Evolutionary conservation across 768 basidiomycete genomes (phyloP).

Genomic region (Clavulina sp.): DNA sequence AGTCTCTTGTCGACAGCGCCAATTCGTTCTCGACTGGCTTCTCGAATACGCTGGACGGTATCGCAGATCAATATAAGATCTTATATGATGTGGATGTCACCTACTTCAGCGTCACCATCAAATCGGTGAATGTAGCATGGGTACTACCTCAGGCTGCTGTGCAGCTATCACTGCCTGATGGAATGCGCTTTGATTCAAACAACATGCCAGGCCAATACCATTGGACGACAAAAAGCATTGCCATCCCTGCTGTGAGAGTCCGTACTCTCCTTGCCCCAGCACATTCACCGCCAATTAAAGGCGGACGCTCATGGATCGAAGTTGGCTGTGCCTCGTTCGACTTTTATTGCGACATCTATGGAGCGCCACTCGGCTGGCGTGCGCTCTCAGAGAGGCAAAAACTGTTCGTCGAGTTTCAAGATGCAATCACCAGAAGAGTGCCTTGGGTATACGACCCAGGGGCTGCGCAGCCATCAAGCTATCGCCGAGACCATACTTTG

Average conservation of each 20-base stretch:
- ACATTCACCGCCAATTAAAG: conserved; percentile 14
- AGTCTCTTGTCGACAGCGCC: conserved; percentile 33
- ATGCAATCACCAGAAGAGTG: conserved; percentile 46
- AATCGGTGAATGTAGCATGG: conserved; percentile 38
- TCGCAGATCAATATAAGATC: conserved; percentile 46
- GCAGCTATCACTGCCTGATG: conserved; percentile 36
- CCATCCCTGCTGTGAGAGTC: conserved; percentile 31
- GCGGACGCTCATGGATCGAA: conserved; percentile 41
- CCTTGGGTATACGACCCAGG: conserved; percentile 25
- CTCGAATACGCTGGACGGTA: conserved; percentile 61
- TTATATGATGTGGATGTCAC: conserved; percentile 74
- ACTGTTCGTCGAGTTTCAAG: conserved; percentile 53
- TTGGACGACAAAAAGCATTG: conserved; percentile 43
- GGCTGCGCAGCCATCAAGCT: neutral
- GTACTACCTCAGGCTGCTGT: conserved; percentile 35
- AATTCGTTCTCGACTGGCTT: conserved; percentile 53
- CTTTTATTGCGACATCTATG: conserved; percentile 49
- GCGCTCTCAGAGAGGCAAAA: conserved; percentile 35
- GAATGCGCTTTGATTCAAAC: conserved; percentile 52
- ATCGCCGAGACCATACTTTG: conserved; percentile 3
- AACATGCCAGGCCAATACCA: conserved; percentile 55
- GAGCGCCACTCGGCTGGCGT: conserved; percentile 39
- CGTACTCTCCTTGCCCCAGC: conserved; percentile 26
- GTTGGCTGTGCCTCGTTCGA: conserved; percentile 38
- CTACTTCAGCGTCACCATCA: conserved; percentile 53